Conservation (phyloP, 352 stramenopile species). For the Peronospora farinosa region DNA sequence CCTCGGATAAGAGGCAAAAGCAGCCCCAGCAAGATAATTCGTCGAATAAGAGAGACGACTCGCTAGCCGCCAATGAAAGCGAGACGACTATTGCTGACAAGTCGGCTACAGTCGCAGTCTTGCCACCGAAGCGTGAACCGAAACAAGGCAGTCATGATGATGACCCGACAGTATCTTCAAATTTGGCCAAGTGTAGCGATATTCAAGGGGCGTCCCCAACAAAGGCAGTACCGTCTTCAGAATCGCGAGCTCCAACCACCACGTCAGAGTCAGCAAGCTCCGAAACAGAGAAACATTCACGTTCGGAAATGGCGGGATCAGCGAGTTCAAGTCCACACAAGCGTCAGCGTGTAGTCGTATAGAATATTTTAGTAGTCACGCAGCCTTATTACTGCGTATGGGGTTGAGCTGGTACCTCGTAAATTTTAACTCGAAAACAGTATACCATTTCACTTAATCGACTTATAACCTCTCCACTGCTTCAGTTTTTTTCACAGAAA, state of each 20-base stretch:
- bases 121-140: constrained; percentile 15
- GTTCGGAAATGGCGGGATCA: constrained; percentile 16
- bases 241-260: constrained; percentile 15
- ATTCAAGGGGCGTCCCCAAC: constrained; percentile 21
- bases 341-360: constrained; percentile 37
- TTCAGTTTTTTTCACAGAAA: constrained; percentile 1
- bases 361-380: constrained; percentile 27
- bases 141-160: constrained; percentile 15
- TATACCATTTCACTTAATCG: not conserved
- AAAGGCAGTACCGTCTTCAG: constrained; percentile 10
- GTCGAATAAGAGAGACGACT: constrained; percentile 9
- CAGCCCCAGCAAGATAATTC: constrained; percentile 11
- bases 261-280: constrained; percentile 22
- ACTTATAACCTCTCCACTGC: constrained; percentile 23
- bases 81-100: constrained; percentile 11
- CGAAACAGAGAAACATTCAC: constrained; percentile 30
- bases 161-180: constrained; percentile 3
- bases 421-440: not conserved
- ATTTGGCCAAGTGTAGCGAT: constrained; percentile 14
- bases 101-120: not conserved
- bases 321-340: constrained; percentile 37
- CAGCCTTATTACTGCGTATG: constrained; percentile 24
- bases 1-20: constrained; percentile 6
- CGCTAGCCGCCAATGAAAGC: constrained; percentile 21
- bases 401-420: constrained; percentile 4